Evolutionary conservation across 2,329 filamentous ascomycete species (phyloP).

Genomic region (Nemania sp.): DNA sequence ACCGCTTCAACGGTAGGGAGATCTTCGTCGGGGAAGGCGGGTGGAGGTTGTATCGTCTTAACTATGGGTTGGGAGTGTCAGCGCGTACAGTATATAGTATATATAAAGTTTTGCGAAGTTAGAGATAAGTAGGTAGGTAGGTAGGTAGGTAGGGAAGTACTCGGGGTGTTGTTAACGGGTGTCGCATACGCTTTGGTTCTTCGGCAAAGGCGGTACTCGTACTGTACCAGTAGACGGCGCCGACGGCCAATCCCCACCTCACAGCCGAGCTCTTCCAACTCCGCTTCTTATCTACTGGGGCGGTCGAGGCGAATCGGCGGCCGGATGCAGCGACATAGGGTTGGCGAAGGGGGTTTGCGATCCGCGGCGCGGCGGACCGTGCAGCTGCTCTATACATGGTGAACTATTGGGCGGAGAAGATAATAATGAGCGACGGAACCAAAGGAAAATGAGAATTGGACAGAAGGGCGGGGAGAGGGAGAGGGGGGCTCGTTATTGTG

Average conservation of each 20-base stretch:
- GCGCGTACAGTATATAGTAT: background rate
- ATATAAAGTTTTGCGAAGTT: background rate
- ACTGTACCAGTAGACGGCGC: conserved; percentile 92
- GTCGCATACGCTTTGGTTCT: conserved; percentile 76
- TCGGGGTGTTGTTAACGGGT: conserved; percentile 3
- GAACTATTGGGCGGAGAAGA: background rate
- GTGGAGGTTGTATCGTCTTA: conserved; percentile 57
- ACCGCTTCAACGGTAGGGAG: conserved; percentile 75
- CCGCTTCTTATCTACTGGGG: conserved; percentile 73
- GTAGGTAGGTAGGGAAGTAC: background rate
- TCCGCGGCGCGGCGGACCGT: conserved; percentile 61
- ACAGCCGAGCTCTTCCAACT: conserved; percentile 83
- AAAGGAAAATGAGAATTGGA: background rate
- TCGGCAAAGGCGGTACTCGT: conserved; percentile 90
- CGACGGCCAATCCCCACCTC: conserved; percentile 81
- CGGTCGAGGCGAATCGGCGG: conserved; percentile 66
- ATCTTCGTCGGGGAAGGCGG: conserved; percentile 67
- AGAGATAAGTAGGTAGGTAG: background rate
- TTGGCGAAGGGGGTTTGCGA: conserved; percentile 57
- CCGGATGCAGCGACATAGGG: conserved; percentile 55
- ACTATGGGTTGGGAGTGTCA: conserved; percentile 30
- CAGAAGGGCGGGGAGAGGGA: background rate
- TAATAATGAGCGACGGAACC: conserved; percentile 10
- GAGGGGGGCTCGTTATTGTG: conserved; percentile 4
- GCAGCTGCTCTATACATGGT: conserved; percentile 66